phyloP scores from a whole-genome alignment of 164 flowering plant species.

The Tinospora cordifolia region DNA sequence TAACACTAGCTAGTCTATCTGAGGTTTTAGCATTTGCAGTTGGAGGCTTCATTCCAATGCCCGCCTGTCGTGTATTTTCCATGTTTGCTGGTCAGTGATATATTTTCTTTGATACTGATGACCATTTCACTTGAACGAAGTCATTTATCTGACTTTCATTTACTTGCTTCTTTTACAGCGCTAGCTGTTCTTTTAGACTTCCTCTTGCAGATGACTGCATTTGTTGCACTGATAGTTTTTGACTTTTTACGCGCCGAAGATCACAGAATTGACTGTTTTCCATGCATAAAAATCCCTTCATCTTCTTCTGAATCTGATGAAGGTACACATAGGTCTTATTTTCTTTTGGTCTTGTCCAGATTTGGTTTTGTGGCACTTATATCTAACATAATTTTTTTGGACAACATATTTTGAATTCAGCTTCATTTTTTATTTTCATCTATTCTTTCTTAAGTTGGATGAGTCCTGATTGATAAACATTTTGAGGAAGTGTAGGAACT shows the following conservation, averaged over 20 bases:
- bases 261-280: slow-evolving; percentile 83
- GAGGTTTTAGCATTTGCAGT: slow-evolving; percentile 97
- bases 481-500: slow-evolving; percentile 39
- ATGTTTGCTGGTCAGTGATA: slow-evolving; percentile 86
- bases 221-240: slow-evolving; percentile 87
- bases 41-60: slow-evolving; percentile 96
- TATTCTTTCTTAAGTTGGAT: slow-evolving; percentile 3
- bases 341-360: not conserved
- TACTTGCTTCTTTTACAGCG: slow-evolving; percentile 44
- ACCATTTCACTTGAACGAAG: not conserved
- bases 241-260: slow-evolving; percentile 81
- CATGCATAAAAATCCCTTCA: slow-evolving; percentile 58
- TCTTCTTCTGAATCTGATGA: slow-evolving; percentile 36
- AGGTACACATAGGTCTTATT: slow-evolving; percentile 31
- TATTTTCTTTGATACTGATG: slow-evolving; percentile 6
- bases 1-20: slow-evolving; percentile 85
- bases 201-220: slow-evolving; percentile 94
- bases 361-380: not conserved
- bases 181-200: slow-evolving; percentile 95
- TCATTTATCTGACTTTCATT: slow-evolving; percentile 10
- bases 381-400: too few species aligned
- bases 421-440: slow-evolving; percentile 2
- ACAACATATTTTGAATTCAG: not conserved
- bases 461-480: slow-evolving; percentile 15
- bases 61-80: slow-evolving; percentile 95